These are phyloP conservation scores for Cyberlindnera mycetangii DNA, from an alignment of 805 yeast species.

Conservation along the genomic window DNA sequence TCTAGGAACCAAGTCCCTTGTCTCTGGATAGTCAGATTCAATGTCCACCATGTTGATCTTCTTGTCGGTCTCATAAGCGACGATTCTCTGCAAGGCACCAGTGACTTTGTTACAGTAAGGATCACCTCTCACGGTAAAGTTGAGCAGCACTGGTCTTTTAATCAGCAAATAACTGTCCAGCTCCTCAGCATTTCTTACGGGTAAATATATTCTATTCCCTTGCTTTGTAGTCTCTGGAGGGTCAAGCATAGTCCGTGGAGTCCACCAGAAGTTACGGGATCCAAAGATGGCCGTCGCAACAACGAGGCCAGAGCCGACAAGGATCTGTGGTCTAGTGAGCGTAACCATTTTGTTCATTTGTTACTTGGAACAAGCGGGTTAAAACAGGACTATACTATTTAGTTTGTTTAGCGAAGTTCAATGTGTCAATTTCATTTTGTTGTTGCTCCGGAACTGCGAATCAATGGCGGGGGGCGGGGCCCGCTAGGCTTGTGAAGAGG, in stretches of 20 bases:
- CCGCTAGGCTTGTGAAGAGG: too few species aligned
- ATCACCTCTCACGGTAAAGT: constrained; percentile 70
- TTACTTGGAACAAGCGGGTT: too few species aligned
- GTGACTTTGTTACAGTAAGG: constrained; percentile 60
- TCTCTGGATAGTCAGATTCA: constrained; percentile 59
- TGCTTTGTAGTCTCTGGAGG: constrained; percentile 35
- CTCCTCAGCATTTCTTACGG: constrained; percentile 57
- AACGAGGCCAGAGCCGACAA: constrained; percentile 27
- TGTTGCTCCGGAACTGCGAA: too few species aligned
- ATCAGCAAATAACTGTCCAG: constrained; percentile 49
- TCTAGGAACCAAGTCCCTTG: constrained; percentile 52
- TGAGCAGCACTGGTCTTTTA: constrained; percentile 60
- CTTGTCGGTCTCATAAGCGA: constrained; percentile 46
- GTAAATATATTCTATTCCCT: constrained; percentile 45
- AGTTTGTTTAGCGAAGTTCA: too few species aligned
- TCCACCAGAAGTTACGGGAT: constrained; percentile 31
- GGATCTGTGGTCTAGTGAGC: constrained; percentile 22
- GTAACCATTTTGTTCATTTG: constrained; percentile 18
- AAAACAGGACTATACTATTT: too few species aligned
- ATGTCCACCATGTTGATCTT: constrained; percentile 65
- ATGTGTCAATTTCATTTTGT: background rate
- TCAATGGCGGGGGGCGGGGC: too few species aligned
- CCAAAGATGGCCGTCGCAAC: constrained; percentile 21
- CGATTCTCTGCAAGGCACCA: constrained; percentile 52
- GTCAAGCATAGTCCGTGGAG: constrained; percentile 34